These are phyloP conservation scores for Corylus americana DNA, from an alignment of 306 rosid genomes.

Conservation along the genomic window DNA sequence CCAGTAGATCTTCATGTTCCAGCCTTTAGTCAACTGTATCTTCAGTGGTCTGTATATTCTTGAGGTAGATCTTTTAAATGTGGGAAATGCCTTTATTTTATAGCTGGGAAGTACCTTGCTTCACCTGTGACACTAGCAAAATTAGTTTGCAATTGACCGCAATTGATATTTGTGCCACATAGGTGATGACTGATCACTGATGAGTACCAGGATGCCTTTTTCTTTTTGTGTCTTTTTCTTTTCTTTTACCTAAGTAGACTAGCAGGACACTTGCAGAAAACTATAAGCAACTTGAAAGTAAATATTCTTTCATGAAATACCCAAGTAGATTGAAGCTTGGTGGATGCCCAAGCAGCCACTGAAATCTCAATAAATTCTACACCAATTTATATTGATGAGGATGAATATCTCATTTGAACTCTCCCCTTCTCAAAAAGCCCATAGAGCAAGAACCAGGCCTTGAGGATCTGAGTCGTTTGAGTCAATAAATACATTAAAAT, in stretches of 20 bases:
- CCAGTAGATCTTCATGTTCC: conserved; percentile 19
- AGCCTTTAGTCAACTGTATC: conserved; percentile 11
- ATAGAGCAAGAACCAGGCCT: too few relatives aligned
- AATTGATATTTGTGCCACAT: not conserved
- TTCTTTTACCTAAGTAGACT: not conserved
- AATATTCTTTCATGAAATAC: too few relatives aligned
- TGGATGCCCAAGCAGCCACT: too few relatives aligned
- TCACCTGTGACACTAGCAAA: not conserved
- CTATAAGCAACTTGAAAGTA: too few relatives aligned
- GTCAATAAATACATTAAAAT: too few relatives aligned
- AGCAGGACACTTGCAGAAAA: not conserved
- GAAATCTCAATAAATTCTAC: too few relatives aligned
- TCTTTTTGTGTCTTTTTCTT: too few relatives aligned
- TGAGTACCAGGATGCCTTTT: not conserved
- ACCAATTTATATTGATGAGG: too few relatives aligned
- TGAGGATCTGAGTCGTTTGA: too few relatives aligned
- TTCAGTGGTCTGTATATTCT: conserved; percentile 31
- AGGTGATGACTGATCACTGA: not conserved
- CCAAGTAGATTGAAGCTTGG: too few relatives aligned
- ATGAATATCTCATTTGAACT: too few relatives aligned
- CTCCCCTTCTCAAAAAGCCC: too few relatives aligned
- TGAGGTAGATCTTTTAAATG: conserved; percentile 23
- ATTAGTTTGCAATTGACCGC: not conserved
- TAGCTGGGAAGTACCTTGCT: not conserved
- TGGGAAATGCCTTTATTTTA: conserved; percentile 19